Evolutionary conservation across 257 asterid genomes (phyloP).

Genomic region (Petrea volubilis): DNA sequence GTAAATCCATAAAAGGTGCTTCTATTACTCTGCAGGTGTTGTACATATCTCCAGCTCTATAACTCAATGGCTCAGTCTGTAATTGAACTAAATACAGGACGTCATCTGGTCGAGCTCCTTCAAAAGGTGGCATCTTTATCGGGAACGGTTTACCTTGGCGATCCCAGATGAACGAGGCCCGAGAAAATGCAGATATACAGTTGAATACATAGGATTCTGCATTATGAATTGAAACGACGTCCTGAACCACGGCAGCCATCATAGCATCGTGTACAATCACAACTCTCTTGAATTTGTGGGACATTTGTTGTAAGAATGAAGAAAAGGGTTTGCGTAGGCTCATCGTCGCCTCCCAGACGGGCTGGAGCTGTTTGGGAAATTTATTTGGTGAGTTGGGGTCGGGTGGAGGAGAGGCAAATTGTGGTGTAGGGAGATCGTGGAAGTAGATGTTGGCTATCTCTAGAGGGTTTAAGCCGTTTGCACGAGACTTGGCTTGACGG

Average conservation of each 20-base stretch:
- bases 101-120: not conserved
- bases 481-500: constrained; percentile 36
- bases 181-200: constrained; percentile 31
- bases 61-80: constrained; percentile 16
- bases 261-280: constrained; percentile 35
- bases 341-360: constrained; percentile 25
- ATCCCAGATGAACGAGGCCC: not conserved
- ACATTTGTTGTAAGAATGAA: constrained; percentile 3
- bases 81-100: not conserved
- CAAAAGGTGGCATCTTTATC: not conserved
- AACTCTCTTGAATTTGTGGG: constrained; percentile 22
- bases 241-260: constrained; percentile 42
- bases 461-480: constrained; percentile 23
- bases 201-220: constrained; percentile 38
- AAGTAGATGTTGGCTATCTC: constrained; percentile 20
- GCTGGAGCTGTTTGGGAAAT: constrained; percentile 38
- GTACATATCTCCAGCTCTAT: no score
- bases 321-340: constrained; percentile 27
- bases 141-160: not conserved
- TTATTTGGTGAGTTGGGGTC: constrained; percentile 30
- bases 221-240: constrained; percentile 25
- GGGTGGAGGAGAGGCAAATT: constrained; percentile 31
- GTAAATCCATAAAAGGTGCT: constrained; percentile 32
- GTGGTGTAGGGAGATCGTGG: constrained; percentile 30
- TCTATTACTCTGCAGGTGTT: constrained; percentile 38